Base-by-base conservation (phyloP, 768 basidiomycete species). In the Sutorius australiensis region DNA sequence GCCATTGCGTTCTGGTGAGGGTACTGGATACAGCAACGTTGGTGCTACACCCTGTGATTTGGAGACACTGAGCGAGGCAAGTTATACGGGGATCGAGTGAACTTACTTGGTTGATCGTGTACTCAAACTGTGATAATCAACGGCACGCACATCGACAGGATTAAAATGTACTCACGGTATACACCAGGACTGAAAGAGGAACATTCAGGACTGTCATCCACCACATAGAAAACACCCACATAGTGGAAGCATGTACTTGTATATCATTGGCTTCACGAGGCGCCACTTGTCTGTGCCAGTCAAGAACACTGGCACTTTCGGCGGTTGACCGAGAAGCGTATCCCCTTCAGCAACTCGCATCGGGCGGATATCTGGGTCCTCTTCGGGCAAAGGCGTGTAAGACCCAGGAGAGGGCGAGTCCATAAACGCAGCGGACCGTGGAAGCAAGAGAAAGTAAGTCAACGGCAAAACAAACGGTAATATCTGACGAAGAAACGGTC, bases 231-330 rank as follows among this genome's bases (percentile, higher is more conserved):
- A 30, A 41, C 3, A 79, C 90, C 75, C 59, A 92, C 90, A 91
- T 38, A 99, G 72, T 3, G 94, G 95, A n/a, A 94, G 62, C 95
- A 98, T 98, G 67, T 92, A 98, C 57, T 80, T 83, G 47, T 78
- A 50, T 34, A 97, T 66, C 57, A 98, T 71, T 5, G 95, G 95
- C 63, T 78, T 83, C 45, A 91, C 86, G 6, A 99, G 73, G 24
- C 75, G 72, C 80, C 90, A 82, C 72, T 98, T 98, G 56, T 97
- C 92, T 31, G 63, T 69, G 1, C 76, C 73, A 3, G 83, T 77
- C n/a, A 97, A 70, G 5, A 82, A 70, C 5, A 82, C 73, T 1
- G 71, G 73, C 41, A 71, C 65, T 61, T 79, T 80, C 4, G 76
- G 69, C 37, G 68, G 61, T 17, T 57, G 60, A 32, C 48, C 57